A percentile compares a stretch with the other conserved stretches of the same genome.
Evolutionary conservation across 345 rosid genomes (phyloP).

Genomic region (Abelmoschus esculentus): DNA sequence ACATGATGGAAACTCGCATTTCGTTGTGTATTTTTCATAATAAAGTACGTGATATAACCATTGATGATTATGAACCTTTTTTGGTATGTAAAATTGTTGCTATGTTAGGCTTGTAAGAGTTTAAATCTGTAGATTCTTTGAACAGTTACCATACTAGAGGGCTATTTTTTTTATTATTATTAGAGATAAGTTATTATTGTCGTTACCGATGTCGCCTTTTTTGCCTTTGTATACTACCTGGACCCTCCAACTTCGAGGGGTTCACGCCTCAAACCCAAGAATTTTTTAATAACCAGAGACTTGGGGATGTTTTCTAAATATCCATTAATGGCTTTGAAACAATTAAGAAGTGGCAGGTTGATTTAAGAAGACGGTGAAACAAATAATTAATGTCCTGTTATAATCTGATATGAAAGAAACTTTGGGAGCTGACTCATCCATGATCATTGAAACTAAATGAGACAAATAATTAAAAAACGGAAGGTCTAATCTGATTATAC

Average conservation of each 20-base stretch:
- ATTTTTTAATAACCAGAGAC: not conserved
- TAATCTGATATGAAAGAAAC: not conserved
- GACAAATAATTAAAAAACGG: not conserved
- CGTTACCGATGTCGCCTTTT: not conserved
- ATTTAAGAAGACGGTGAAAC: not conserved
- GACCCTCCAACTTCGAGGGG: not conserved
- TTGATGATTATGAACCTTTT: slow-evolving; percentile 1
- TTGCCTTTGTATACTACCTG: not conserved
- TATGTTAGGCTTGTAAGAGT: not conserved
- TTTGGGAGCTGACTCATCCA: not conserved
- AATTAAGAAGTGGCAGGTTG: not conserved
- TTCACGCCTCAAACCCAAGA: not conserved
- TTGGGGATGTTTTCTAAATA: too few relatives aligned
- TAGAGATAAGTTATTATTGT: not conserved
- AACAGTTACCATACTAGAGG: not conserved
- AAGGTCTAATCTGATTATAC: not conserved
- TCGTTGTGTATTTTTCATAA: not conserved
- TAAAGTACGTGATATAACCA: not conserved
- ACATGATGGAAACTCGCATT: too few relatives aligned
- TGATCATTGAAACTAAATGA: not conserved
- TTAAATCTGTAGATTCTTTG: not conserved
- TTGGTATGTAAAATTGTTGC: not conserved
- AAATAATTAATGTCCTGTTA: too few relatives aligned
- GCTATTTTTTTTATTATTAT: not conserved
- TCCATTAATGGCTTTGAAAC: not conserved